Evolutionary conservation across 148 eudicot genomes (phyloP).

Genomic region (Dianthus caryophyllus): DNA sequence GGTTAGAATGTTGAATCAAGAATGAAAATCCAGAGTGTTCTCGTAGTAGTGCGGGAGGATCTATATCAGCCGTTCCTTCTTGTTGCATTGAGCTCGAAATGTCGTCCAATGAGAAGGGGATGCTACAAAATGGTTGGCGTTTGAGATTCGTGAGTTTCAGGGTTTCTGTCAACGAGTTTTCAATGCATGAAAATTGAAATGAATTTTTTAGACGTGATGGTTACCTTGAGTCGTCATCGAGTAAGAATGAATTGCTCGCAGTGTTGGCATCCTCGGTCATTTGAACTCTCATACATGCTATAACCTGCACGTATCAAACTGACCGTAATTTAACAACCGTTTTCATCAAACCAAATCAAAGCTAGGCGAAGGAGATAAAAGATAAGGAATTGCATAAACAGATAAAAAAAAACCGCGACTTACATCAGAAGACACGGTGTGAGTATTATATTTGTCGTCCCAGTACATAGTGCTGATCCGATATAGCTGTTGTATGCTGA

Average conservation of each 20-base stretch:
- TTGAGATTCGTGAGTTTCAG: background rate
- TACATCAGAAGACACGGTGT: slow-evolving; percentile 82
- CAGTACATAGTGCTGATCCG: slow-evolving; percentile 99
- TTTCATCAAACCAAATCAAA: no score
- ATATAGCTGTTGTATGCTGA: slow-evolving; percentile 91
- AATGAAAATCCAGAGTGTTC: slow-evolving; percentile 88
- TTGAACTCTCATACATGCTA: slow-evolving; percentile 90
- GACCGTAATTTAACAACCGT: background rate
- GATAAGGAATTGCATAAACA: background rate
- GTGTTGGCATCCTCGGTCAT: slow-evolving; percentile 98
- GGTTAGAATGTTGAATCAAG: slow-evolving; percentile 56
- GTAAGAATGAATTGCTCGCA: slow-evolving; percentile 85
- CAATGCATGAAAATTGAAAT: background rate
- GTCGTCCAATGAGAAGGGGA: slow-evolving; percentile 92
- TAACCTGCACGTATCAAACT: slow-evolving; percentile 50
- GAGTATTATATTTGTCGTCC: slow-evolving; percentile 73
- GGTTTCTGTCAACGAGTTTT: background rate
- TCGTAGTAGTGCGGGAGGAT: slow-evolving; percentile 81
- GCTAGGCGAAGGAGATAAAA: background rate
- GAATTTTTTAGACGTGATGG: background rate
- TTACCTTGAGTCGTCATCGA: slow-evolving; percentile 97
- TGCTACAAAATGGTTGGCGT: slow-evolving; percentile 48
- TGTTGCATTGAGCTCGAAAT: slow-evolving; percentile 78
- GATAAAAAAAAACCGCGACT: slow-evolving; percentile 24
- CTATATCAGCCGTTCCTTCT: slow-evolving; percentile 61